Evolutionary conservation across 495 filamentous ascomycete species (phyloP).

Genomic region (Bacidia gigantensis): DNA sequence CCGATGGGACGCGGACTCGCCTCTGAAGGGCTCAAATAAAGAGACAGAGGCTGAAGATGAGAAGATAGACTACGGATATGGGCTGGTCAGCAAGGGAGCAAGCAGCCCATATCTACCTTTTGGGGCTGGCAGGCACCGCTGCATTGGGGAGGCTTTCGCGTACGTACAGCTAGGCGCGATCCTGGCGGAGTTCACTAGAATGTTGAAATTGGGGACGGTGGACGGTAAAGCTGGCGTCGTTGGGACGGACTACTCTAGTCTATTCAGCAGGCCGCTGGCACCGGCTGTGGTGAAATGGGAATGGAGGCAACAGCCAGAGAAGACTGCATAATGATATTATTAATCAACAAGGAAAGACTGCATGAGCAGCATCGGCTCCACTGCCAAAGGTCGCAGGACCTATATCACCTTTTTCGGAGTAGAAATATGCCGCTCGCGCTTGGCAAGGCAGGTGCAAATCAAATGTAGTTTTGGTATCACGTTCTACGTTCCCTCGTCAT

Average conservation of each 20-base stretch:
- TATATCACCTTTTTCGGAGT: not conserved
- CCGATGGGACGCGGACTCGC: slow-evolving; percentile 57
- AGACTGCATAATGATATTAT: slow-evolving; percentile 2
- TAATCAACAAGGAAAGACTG: not conserved
- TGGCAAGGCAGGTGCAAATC: not conserved
- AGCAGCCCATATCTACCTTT: slow-evolving; percentile 85
- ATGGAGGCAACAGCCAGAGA: slow-evolving; percentile 25
- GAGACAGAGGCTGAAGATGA: slow-evolving; percentile 50
- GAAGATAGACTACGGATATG: slow-evolving; percentile 85
- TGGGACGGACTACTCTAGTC: slow-evolving; percentile 66
- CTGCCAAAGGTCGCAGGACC: not conserved
- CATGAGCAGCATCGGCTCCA: not conserved
- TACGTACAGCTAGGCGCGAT: slow-evolving; percentile 85
- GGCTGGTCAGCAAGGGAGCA: slow-evolving; percentile 78
- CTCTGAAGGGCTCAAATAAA: slow-evolving; percentile 31
- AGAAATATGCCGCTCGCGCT: not conserved
- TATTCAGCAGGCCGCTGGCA: slow-evolving; percentile 43
- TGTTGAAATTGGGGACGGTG: slow-evolving; percentile 60
- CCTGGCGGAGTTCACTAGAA: slow-evolving; percentile 59
- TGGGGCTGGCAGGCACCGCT: slow-evolving; percentile 83
- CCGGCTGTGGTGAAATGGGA: slow-evolving; percentile 56
- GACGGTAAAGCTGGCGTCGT: slow-evolving; percentile 55
- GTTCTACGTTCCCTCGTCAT: not conserved
- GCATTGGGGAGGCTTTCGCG: slow-evolving; percentile 95
- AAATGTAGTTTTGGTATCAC: not conserved